These are phyloP conservation scores for Russula earlei DNA, from an alignment of 768 basidiomycete species.

Conservation along the genomic window DNA sequence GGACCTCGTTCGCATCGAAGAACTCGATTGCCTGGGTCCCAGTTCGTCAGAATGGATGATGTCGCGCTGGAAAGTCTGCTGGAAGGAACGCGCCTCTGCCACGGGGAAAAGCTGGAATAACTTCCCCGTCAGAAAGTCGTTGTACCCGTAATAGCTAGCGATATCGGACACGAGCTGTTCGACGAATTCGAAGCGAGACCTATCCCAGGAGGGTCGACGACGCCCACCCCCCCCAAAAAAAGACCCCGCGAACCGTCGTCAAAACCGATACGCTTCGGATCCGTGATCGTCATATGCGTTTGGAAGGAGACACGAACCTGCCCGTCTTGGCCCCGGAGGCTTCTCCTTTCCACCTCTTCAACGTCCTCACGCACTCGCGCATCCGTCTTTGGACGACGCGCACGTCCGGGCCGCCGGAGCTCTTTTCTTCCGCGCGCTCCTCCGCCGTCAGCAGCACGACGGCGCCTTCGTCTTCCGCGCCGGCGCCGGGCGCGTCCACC, in stretches of 20 bases:
- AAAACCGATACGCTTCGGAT: not conserved
- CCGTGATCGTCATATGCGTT: no score
- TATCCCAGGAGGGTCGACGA: no score
- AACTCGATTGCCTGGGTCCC: slow-evolving; percentile 89
- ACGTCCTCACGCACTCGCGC: slow-evolving; percentile 62
- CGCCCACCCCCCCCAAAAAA: no score
- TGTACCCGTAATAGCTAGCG: slow-evolving; percentile 95
- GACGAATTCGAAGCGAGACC: slow-evolving; percentile 83
- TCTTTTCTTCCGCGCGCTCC: slow-evolving; percentile 66
- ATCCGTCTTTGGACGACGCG: slow-evolving; percentile 71
- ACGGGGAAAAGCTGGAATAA: slow-evolving; percentile 89
- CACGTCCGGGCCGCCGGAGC: slow-evolving; percentile 58
- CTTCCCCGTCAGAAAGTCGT: slow-evolving; percentile 89
- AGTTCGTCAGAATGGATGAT: not conserved
- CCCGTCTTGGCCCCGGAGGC: slow-evolving; percentile 49
- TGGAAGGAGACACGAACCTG: slow-evolving; percentile 43
- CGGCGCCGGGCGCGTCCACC: slow-evolving; percentile 34
- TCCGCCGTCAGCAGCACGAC: slow-evolving; percentile 58
- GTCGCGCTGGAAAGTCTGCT: not conserved
- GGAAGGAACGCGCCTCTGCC: slow-evolving; percentile 68
- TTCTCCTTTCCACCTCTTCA: slow-evolving; percentile 65
- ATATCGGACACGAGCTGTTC: slow-evolving; percentile 85
- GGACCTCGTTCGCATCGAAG: slow-evolving; percentile 94
- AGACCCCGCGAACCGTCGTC: slow-evolving; percentile 3
- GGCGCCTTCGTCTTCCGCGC: slow-evolving; percentile 44